Evolutionary conservation across 768 basidiomycete species (phyloP).

Genomic region (Lentinus brumalis): DNA sequence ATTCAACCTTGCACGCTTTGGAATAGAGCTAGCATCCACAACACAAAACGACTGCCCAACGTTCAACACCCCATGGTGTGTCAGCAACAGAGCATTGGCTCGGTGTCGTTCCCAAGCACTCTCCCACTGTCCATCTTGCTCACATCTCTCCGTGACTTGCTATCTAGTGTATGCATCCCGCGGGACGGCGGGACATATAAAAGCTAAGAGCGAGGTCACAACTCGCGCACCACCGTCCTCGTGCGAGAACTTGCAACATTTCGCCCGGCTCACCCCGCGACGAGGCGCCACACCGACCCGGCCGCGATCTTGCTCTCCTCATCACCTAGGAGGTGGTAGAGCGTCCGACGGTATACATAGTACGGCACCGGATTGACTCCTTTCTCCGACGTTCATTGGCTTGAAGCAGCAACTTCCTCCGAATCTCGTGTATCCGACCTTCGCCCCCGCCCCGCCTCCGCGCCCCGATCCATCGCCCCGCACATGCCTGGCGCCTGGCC

Average conservation of each 20-base stretch:
- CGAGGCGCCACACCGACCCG: conserved; percentile 5
- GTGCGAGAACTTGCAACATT: neutral
- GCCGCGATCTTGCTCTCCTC: conserved; percentile 28
- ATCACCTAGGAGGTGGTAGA: conserved; percentile 63
- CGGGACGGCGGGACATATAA: too few relatives aligned
- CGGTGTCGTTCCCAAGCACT: too few relatives aligned
- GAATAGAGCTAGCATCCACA: too few relatives aligned
- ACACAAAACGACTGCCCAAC: too few relatives aligned
- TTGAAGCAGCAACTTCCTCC: too few relatives aligned
- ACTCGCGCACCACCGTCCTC: too few relatives aligned
- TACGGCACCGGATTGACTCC: conserved; percentile 35
- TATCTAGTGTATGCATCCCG: neutral
- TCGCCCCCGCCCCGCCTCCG: conserved; percentile 1
- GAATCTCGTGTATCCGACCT: too few relatives aligned
- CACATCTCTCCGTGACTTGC: neutral
- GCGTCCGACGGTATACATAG: conserved; percentile 52
- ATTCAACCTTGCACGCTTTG: too few relatives aligned
- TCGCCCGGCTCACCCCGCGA: conserved; percentile 4
- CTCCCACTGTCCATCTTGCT: too few relatives aligned
- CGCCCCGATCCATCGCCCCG: neutral
- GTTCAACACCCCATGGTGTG: too few relatives aligned
- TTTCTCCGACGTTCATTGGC: too few relatives aligned
- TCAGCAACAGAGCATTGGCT: too few relatives aligned
- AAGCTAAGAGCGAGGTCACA: neutral
- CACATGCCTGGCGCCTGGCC: conserved; percentile 12